phyloP scores from a whole-genome alignment of 306 rosid genomes.

The Ochetophila trinervis region DNA sequence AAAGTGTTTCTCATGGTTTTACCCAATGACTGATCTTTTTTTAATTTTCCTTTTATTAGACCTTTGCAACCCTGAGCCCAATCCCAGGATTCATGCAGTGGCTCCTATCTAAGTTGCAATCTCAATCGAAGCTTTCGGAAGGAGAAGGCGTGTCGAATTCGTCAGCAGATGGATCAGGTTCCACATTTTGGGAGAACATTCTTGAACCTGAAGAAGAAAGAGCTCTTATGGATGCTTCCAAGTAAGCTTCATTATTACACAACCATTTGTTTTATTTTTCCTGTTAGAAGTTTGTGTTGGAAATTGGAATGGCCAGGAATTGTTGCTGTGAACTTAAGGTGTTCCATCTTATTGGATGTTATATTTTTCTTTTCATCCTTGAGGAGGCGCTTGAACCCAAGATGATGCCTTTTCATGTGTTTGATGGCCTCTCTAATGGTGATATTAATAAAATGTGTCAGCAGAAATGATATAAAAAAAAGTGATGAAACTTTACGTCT shows the following conservation, averaged over 20 bases:
- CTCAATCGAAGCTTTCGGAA: constrained; percentile 55
- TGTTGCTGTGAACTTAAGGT: too few species aligned
- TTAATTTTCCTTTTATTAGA: constrained; percentile 38
- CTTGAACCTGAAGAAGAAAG: constrained; percentile 76
- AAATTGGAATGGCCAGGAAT: too few species aligned
- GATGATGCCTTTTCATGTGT: too few species aligned
- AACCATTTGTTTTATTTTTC: neutral
- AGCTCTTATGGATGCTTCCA: constrained; percentile 54
- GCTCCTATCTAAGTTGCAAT: constrained; percentile 85
- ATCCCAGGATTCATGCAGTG: constrained; percentile 92
- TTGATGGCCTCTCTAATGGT: too few species aligned
- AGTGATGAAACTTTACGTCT: too few species aligned
- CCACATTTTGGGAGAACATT: constrained; percentile 74
- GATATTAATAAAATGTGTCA: too few species aligned
- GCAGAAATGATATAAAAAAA: too few species aligned
- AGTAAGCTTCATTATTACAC: constrained; percentile 36
- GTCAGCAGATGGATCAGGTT: constrained; percentile 43
- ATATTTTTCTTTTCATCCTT: too few species aligned
- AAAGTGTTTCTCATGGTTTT: constrained; percentile 7
- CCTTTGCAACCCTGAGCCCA: constrained; percentile 92
- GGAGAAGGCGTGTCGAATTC: constrained; percentile 40
- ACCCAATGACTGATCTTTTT: constrained; percentile 9
- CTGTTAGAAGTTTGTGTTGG: neutral
- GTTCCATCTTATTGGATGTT: too few species aligned
- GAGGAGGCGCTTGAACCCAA: too few species aligned